Base-by-base conservation (phyloP, 208 protist species). In the Herpetomonas samuelpessoai region DNA sequence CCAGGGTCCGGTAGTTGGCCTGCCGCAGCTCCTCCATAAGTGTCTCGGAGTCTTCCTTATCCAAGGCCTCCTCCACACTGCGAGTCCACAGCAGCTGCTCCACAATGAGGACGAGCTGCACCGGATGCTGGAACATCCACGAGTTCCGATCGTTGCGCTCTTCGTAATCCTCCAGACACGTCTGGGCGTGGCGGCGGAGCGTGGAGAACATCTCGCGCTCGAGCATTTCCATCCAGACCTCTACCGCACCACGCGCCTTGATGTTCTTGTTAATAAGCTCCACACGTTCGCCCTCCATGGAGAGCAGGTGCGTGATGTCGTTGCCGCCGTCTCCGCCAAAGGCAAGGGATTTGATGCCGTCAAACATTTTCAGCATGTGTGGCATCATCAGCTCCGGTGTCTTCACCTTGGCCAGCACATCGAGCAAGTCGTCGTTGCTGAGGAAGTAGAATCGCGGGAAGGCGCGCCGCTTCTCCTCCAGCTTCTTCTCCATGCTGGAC, bases 371-470 rank as follows among this genome's bases (percentile, higher is more conserved):
- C 24, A 91, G 76, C 86, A 98, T 96, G 78, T 99, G 96, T 38
- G 95, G 92, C 86, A 98, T 98, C 68, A 99, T 97, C 51, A 96
- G 82, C 59, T 97, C 92, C 9, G 97, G 97, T 41, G 98, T 97
- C 68, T 96, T 98, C 21, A 97, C 97, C 85, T 99, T 98, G 29
- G 98, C 91, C n/a, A 99, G 79, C 48, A 99, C 97, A 66, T 99
- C 96, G 7, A 99, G 85, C 50, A 99, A 72, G 60, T 99, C 98
- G 67, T 95, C 86, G 67, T 97, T 97, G 71, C 91, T 97, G 39
- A 97, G 85, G 67, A 99, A 98, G 86, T 98, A 99, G 72, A 99
- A 98, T 56, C 97, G 87, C n/a, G 96, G 92, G 62, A 98, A 98
- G 35, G 85, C 82, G 57, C 92, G 83, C 7, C 97, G 87, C 82